phyloP scores from a whole-genome alignment of 139 green algal genomes.

The Auxenochlorella pyrenoidosa region DNA sequence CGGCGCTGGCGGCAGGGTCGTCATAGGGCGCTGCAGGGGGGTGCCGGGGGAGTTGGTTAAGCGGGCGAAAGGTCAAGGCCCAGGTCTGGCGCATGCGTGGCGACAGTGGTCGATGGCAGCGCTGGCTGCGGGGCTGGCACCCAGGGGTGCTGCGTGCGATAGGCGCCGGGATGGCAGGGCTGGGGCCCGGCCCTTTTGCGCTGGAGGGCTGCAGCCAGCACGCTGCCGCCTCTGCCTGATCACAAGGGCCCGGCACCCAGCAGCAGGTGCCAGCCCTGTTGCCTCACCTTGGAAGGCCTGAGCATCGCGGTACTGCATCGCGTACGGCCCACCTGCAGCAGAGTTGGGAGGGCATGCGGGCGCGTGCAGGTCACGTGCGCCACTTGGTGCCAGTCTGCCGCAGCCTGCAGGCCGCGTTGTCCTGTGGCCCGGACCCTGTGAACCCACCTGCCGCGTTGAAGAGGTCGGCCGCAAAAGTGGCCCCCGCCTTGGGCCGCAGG shows the following conservation, averaged over 20 bases:
- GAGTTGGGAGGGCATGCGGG: background rate
- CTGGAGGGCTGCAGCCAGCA: background rate
- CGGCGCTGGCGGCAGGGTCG: constrained; percentile 54
- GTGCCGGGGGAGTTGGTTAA: background rate
- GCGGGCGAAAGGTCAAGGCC: background rate
- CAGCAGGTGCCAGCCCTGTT: background rate
- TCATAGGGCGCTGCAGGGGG: constrained; percentile 40
- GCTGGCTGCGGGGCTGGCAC: too few species aligned
- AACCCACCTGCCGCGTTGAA: constrained; percentile 66
- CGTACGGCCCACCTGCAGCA: constrained; percentile 63
- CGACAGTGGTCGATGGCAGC: too few species aligned
- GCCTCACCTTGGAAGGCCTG: constrained; percentile 8
- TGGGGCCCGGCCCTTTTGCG: background rate
- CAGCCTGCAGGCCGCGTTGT: background rate
- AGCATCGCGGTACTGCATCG: constrained; percentile 47
- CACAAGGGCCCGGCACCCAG: too few species aligned
- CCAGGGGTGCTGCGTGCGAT: too few species aligned
- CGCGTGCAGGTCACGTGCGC: too few species aligned
- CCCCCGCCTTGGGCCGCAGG: constrained; percentile 59
- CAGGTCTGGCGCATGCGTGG: background rate
- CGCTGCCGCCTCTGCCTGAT: too few species aligned
- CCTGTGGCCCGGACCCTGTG: constrained; percentile 34
- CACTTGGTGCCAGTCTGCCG: too few species aligned
- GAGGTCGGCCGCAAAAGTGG: constrained; percentile 28
- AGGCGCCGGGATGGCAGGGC: too few species aligned